Percentiles rank a stretch among this genome's conserved stretches.
Evolutionary conservation across 352 stramenopile species (phyloP).

Genomic region (Phytophthora tubulina): DNA sequence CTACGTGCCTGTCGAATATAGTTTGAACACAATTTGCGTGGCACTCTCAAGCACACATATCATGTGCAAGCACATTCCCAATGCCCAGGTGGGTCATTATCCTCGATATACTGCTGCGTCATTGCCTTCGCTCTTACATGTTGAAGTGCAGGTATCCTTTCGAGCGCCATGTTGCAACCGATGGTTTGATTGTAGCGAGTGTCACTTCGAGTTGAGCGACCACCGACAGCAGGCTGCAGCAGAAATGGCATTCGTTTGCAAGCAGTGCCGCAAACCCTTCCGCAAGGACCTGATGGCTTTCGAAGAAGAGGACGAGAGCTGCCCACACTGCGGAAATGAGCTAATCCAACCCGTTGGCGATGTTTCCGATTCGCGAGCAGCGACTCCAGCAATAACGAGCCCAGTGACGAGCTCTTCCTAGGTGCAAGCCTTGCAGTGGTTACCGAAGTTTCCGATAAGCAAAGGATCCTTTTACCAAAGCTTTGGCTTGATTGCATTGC

Average conservation of each 20-base stretch:
- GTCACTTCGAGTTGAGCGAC: constrained; percentile 75
- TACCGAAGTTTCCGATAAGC: too few relatives aligned
- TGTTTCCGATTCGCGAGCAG: constrained; percentile 1
- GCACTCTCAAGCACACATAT: not conserved
- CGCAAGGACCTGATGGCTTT: constrained; percentile 69
- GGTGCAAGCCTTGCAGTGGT: not conserved
- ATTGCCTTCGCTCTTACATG: not conserved
- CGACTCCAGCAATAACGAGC: constrained; percentile 8
- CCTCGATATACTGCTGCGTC: not conserved
- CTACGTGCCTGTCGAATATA: not conserved
- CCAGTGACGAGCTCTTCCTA: not conserved
- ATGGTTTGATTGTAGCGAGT: constrained; percentile 86
- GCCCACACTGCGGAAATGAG: constrained; percentile 68
- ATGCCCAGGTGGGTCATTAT: constrained; percentile 36
- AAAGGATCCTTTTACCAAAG: not conserved
- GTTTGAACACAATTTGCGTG: not conserved
- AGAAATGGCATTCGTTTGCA: constrained; percentile 76
- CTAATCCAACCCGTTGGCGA: constrained; percentile 45
- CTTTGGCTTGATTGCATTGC: not conserved
- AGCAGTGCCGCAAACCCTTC: constrained; percentile 72
- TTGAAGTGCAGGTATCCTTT: constrained; percentile 60
- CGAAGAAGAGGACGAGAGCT: constrained; percentile 62
- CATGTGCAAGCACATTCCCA: constrained; percentile 67
- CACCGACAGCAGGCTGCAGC: constrained; percentile 51
- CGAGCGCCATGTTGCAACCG: constrained; percentile 73